Evolutionary conservation across 176 grass and related monocot genomes (phyloP).

Genomic region (Melocanna baccifera): DNA sequence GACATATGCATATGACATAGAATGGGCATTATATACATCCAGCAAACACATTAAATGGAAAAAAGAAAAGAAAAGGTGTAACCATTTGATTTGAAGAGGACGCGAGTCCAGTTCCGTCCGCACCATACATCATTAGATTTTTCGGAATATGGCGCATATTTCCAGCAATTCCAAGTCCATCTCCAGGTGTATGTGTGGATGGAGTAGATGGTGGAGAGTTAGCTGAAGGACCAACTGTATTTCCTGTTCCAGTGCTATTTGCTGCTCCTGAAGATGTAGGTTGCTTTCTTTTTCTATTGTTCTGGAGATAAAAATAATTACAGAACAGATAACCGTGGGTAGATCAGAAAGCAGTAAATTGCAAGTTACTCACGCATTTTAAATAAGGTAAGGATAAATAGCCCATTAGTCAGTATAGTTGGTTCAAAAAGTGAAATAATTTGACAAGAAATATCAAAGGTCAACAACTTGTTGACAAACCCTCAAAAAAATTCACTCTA

Average conservation of each 20-base stretch:
- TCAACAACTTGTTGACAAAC: background rate
- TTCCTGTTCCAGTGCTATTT: constrained; percentile 96
- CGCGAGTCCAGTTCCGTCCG: constrained; percentile 78
- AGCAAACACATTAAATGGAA: constrained; percentile 25
- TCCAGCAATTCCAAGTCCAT: constrained; percentile 62
- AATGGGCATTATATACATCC: constrained; percentile 14
- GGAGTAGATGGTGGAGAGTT: constrained; percentile 93
- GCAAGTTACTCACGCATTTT: background rate
- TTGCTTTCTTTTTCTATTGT: constrained; percentile 95
- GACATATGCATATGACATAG: constrained; percentile 19
- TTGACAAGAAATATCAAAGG: background rate
- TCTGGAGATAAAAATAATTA: constrained; percentile 47
- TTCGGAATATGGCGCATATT: constrained; percentile 70
- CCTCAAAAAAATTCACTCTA: background rate
- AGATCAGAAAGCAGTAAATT: background rate
- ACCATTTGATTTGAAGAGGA: constrained; percentile 99
- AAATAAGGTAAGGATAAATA: background rate
- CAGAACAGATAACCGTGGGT: constrained; percentile 11
- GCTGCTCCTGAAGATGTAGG: constrained; percentile 86
- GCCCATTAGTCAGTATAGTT: background rate
- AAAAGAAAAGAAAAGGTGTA: constrained; percentile 29
- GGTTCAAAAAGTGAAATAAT: background rate
- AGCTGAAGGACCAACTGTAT: constrained; percentile 73
- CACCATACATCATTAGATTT: constrained; percentile 89
- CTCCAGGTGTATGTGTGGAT: constrained; percentile 81